phyloP scores from a whole-genome alignment of 2,329 filamentous ascomycete genomes.

The Septoria petroselini region DNA sequence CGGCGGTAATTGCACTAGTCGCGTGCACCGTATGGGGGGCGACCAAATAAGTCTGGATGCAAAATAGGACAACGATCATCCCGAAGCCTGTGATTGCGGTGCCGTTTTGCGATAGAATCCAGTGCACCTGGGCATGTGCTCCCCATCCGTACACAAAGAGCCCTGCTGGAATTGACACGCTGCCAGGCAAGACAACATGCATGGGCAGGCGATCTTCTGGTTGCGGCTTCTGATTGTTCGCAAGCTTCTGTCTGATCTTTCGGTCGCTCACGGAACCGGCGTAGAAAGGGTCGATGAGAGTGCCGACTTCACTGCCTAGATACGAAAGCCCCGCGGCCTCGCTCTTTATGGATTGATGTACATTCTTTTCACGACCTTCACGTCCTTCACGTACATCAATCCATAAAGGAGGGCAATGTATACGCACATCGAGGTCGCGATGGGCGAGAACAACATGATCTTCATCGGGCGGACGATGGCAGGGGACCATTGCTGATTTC shows the following conservation, averaged over 20 bases:
- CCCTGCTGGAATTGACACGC: constrained; percentile 9
- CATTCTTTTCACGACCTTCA: constrained; percentile 47
- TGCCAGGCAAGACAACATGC: constrained; percentile 23
- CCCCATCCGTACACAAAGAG: constrained; percentile 26
- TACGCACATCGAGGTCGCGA: constrained; percentile 49
- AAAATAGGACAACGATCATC: constrained; percentile 26
- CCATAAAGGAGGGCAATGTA: constrained; percentile 50
- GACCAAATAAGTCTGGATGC: constrained; percentile 56
- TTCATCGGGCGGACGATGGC: constrained; percentile 55
- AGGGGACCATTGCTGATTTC: constrained; percentile 41
- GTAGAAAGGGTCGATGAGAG: constrained; percentile 34
- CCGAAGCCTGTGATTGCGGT: constrained; percentile 29
- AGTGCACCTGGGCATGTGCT: constrained; percentile 13
- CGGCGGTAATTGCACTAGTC: constrained; percentile 62
- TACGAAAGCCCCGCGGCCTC: constrained; percentile 43
- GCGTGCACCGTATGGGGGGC: constrained; percentile 59
- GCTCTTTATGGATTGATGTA: constrained; percentile 42
- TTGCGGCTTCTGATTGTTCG: constrained; percentile 42
- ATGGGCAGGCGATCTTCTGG: constrained; percentile 46
- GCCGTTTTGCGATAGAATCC: constrained; percentile 28
- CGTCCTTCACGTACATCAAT: constrained; percentile 39
- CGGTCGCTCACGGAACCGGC: constrained; percentile 27
- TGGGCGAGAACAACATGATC: constrained; percentile 45
- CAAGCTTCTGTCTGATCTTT: constrained; percentile 25
- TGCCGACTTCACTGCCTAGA: constrained; percentile 43